phyloP scores from a whole-genome alignment of 495 filamentous ascomycete genomes.

The Cenococcum geophilum region DNA sequence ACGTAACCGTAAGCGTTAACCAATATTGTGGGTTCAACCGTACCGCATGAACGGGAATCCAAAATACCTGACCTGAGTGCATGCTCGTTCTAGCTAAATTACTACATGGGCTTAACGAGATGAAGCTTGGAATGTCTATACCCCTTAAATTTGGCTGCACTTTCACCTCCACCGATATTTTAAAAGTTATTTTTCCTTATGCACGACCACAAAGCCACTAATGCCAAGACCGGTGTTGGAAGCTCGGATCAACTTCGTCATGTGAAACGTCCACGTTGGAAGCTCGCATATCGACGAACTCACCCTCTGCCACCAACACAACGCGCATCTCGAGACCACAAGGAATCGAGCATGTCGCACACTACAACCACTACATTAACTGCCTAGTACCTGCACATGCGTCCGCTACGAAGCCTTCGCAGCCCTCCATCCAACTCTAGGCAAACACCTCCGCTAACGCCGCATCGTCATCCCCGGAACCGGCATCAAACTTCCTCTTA shows the following conservation, averaged over 20 bases:
- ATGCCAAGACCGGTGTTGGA: neutral
- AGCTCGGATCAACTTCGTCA: slow-evolving; percentile 7
- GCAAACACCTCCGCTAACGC: neutral
- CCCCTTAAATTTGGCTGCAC: too few species aligned
- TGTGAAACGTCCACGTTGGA: neutral
- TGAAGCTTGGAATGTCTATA: too few species aligned
- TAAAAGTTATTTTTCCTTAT: too few species aligned
- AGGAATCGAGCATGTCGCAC: neutral
- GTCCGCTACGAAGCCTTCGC: neutral
- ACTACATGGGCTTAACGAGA: too few species aligned
- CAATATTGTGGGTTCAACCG: too few species aligned
- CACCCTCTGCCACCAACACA: neutral
- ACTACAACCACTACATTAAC: neutral
- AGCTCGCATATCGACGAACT: neutral
- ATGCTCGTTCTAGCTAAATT: too few species aligned
- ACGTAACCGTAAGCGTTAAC: too few species aligned
- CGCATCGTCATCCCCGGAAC: neutral
- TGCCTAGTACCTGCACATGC: neutral
- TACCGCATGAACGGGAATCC: too few species aligned
- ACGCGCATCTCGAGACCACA: neutral
- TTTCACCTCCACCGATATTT: too few species aligned
- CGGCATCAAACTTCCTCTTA: neutral
- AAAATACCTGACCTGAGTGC: too few species aligned
- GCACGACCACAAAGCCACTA: too few species aligned
- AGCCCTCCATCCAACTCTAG: neutral